phyloP scores from a whole-genome alignment of 1,139 yeast species.

The Yamadazyma dushanensis region DNA sequence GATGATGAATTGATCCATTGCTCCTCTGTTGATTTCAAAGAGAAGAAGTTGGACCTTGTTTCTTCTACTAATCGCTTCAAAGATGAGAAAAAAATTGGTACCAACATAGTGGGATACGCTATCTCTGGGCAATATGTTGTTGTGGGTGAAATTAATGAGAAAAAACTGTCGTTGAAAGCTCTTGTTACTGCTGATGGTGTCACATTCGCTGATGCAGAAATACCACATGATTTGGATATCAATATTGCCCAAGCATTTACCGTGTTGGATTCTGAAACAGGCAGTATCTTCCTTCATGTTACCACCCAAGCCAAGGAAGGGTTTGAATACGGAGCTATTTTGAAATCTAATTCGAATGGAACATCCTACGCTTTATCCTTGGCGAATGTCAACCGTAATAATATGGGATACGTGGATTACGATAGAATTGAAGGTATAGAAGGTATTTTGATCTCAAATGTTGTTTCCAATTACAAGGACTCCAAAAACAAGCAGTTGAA shows the following conservation, averaged over 20 bases:
- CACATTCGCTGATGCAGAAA: constrained; percentile 73
- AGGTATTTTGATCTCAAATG: constrained; percentile 77
- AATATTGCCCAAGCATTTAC: constrained; percentile 80
- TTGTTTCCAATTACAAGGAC: constrained; percentile 49
- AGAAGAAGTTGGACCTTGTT: constrained; percentile 22
- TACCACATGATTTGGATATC: constrained; percentile 69
- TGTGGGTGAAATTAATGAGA: constrained; percentile 57
- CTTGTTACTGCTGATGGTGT: constrained; percentile 81
- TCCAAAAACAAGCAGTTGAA: constrained; percentile 41
- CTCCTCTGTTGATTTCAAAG: constrained; percentile 37
- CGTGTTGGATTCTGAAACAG: constrained; percentile 70
- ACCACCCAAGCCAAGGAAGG: constrained; percentile 57
- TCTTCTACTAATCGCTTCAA: constrained; percentile 30
- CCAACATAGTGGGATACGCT: constrained; percentile 41
- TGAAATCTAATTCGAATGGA: constrained; percentile 94
- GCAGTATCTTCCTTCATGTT: constrained; percentile 80
- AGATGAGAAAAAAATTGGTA: constrained; percentile 23
- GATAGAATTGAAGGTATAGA: constrained; percentile 86
- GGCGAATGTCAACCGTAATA: constrained; percentile 74
- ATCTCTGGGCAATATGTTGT: constrained; percentile 60
- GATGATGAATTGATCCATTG: constrained; percentile 63
- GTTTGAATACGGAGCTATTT: constrained; percentile 73
- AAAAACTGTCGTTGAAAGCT: constrained; percentile 52
- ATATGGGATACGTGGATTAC: constrained; percentile 79
- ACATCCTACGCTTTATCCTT: constrained; percentile 80